Base-by-base conservation (phyloP, 2,329 filamentous ascomycete species). In the Ophiostoma himal-ulmi region DNA sequence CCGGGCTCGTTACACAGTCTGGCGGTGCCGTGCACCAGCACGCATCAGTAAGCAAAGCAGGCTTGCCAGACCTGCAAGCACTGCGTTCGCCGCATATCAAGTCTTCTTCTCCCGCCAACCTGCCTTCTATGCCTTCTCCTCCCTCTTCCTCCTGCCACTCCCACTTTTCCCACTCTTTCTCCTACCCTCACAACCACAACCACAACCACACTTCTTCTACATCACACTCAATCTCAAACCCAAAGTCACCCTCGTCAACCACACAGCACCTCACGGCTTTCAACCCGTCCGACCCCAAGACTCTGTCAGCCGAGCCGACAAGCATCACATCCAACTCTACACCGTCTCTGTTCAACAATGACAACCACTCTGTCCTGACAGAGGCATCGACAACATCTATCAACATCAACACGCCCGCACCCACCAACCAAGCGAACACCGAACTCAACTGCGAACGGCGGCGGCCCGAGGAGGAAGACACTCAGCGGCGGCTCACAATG, bases 401-500 rank as follows among this genome's bases (percentile, higher is more conserved):
- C 44, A 57, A 44, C 60, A 26, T 37, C 37, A 22, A 67, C 60
- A 4, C 60, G 2, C 2, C 39, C 48, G 67, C 39, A 30, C 22
- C 62, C 52, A 69, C 65, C n/a, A 62, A 30, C 54, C 67, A 36
- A 10, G 10, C 52, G 41, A 71, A 74, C 65, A 72, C 79, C 75
- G 77, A 77, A 72, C 76, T 84, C 70, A 84, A 82, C 76, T 87
- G 84, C 76, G 82, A 86, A 73, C 81, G 84, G 73, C 78, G 82
- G 72, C 79, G 84, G 71, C 82, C 82, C 30, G 81, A 84, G 71
- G 83, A 86, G 71, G 81, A 82, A 73, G 82, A 83, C 72, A 79
- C 79, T 69, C 80, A 81, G 57, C 81, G 84, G 26, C 79, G 86
- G 67, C 81, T 83, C 75, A 87, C 84, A 77, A 87, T 88, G 83